These are phyloP conservation scores for Cruciata laevipes DNA, from an alignment of 257 asterid genomes.

Conservation along the genomic window DNA sequence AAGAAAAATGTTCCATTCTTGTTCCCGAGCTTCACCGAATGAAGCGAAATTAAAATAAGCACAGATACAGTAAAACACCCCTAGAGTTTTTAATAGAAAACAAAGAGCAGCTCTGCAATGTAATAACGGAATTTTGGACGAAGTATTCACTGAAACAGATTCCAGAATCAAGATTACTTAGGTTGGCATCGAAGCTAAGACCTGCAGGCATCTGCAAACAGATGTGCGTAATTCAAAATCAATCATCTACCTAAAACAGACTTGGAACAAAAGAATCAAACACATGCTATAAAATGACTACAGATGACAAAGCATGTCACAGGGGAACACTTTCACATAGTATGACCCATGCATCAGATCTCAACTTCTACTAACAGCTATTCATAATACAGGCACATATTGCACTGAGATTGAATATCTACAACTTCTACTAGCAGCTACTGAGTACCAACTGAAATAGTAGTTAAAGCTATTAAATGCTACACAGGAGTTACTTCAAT, in stretches of 20 bases:
- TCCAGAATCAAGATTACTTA: too few relatives aligned
- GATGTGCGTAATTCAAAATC: too few relatives aligned
- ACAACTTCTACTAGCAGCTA: background rate
- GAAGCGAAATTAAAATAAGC: too few relatives aligned
- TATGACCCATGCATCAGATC: background rate
- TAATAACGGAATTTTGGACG: too few relatives aligned
- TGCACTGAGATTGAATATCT: too few relatives aligned
- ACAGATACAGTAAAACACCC: too few relatives aligned
- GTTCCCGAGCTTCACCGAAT: background rate
- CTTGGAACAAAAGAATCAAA: background rate
- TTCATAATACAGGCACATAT: background rate
- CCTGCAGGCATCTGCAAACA: too few relatives aligned
- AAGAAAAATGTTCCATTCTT: background rate
- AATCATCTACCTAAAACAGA: background rate
- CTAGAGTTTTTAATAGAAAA: too few relatives aligned
- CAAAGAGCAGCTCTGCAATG: too few relatives aligned
- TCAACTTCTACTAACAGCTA: background rate
- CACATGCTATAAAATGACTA: too few relatives aligned
- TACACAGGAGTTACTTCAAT: constrained; percentile 51
- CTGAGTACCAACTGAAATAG: background rate
- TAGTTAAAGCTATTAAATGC: background rate
- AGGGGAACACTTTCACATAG: background rate
- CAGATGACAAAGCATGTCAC: background rate
- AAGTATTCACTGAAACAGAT: too few relatives aligned
- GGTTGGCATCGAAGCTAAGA: too few relatives aligned